Conservation (phyloP, 176 grass and related monocot species). For the Musa schizocarpa region DNA sequence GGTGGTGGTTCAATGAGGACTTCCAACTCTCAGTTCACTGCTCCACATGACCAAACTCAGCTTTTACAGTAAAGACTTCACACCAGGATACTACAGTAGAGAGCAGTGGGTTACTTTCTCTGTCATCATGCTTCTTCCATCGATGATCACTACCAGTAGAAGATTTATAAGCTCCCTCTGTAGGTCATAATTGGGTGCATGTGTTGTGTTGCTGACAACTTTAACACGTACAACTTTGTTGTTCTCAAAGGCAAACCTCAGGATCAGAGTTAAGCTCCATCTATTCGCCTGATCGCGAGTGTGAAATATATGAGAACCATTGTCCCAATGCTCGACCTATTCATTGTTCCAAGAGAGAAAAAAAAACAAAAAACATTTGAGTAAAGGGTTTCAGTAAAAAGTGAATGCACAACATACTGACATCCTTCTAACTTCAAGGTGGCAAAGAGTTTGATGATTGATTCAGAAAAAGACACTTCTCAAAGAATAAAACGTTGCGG, state of each 20-base stretch:
- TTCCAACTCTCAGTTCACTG: too few relatives aligned
- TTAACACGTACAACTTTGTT: neutral
- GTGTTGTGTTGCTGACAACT: neutral
- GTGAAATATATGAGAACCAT: constrained; percentile 97
- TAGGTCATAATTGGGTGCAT: neutral
- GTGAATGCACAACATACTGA: neutral
- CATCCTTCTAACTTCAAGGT: too few relatives aligned
- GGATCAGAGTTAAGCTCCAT: neutral
- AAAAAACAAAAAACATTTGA: neutral
- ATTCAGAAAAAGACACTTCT: too few relatives aligned
- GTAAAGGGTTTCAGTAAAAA: neutral
- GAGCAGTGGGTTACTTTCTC: neutral
- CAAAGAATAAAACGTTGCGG: too few relatives aligned
- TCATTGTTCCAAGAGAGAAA: neutral
- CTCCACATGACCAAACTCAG: too few relatives aligned
- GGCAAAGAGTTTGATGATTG: too few relatives aligned
- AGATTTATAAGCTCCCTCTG: neutral
- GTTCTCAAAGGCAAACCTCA: neutral
- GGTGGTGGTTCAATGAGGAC: too few relatives aligned
- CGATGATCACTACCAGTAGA: neutral
- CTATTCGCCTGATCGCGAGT: constrained; percentile 61
- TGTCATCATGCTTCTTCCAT: neutral
- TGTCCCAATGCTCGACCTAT: constrained; percentile 81
- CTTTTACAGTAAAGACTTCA: too few relatives aligned
- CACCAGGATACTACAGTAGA: too few relatives aligned